Percentiles rank a stretch among this genome's conserved stretches.
Evolutionary conservation across 257 asterid genomes (phyloP).

Genomic region (Ligustrum vulgare): DNA sequence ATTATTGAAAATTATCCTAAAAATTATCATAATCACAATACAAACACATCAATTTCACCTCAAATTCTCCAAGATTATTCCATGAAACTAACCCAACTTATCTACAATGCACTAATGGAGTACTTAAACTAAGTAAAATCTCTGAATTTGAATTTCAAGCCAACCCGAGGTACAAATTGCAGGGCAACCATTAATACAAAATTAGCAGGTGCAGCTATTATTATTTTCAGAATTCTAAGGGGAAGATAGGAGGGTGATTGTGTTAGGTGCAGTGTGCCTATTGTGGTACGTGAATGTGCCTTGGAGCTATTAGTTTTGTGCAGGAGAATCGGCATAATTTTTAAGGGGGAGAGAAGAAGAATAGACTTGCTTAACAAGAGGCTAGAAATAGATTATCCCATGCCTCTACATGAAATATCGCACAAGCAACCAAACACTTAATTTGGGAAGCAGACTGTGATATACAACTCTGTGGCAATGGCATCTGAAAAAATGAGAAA

Average conservation of each 20-base stretch:
- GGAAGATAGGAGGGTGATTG: not conserved
- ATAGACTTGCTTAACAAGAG: not conserved
- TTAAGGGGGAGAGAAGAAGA: not conserved
- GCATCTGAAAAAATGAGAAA: too few species aligned
- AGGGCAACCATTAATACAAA: not conserved
- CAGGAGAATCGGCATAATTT: not conserved
- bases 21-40: too few species aligned
- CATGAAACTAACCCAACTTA: too few species aligned
- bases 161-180: not conserved
- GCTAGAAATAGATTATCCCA: not conserved
- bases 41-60: too few species aligned
- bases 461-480: too few species aligned
- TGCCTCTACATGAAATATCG: not conserved
- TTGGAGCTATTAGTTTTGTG: not conserved
- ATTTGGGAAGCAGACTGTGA: too few species aligned
- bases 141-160: not conserved
- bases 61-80: too few species aligned
- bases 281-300: not conserved
- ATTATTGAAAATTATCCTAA: too few species aligned
- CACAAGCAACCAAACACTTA: not conserved
- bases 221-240: not conserved
- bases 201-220: not conserved
- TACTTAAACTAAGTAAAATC: not conserved
- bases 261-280: not conserved
- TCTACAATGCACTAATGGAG: too few species aligned